Evolutionary conservation across 2,329 filamentous ascomycete species (phyloP), one percentile per base, ranked within the genome.

Genomic region (Chaetomiaceae sp.): DNA sequence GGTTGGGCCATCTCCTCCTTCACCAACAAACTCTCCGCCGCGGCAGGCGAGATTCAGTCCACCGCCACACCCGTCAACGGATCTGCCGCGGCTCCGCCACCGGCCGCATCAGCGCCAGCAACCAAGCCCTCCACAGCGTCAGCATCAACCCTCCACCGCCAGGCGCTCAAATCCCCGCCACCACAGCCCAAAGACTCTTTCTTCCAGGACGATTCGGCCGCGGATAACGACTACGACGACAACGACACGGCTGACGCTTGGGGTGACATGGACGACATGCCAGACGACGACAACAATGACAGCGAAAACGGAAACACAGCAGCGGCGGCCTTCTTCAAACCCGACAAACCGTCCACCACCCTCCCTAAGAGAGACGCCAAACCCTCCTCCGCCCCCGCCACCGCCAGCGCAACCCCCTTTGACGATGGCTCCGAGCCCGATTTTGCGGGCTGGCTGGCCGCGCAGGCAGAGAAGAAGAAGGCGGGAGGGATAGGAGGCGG

Each of bases 1-100:
- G 93, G 93, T 12, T 99, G 93, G 93, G 93, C 93, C 1, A 96
- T 99, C 48, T 97, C 93, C 0, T 96, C 90, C 1, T 99, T 99
- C 65, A 97, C 93, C 2, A 97, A 97, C 69, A 96, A 96, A 63
- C 68, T 97, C 12, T 85, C 89, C 2, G 72, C 87, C 0, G 90
- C 89, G 0, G 86, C 86, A 8, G 93, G 93, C 16, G 87, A 96
- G 51, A 99, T 99, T 56, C 78, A 92, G 63, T 72, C 82, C 1
- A 44, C 59, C 19, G 21, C 51, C 2, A 19, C 48, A 3, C 76
- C 16, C 69, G 74, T 47, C 76, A 76, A 54, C 71, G 71, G 31
- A 72, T 25, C 68, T 66, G 25, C 67, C 63, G 33, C 48, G 44
- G 44, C 68, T 49, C 60, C 68, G 51, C 34, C 44, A 42, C 46